Percentiles rank a stretch among this genome's conserved stretches.
These are phyloP conservation scores for Salvia hispanica DNA, from an alignment of 257 asterid genomes.

Conservation along the genomic window DNA sequence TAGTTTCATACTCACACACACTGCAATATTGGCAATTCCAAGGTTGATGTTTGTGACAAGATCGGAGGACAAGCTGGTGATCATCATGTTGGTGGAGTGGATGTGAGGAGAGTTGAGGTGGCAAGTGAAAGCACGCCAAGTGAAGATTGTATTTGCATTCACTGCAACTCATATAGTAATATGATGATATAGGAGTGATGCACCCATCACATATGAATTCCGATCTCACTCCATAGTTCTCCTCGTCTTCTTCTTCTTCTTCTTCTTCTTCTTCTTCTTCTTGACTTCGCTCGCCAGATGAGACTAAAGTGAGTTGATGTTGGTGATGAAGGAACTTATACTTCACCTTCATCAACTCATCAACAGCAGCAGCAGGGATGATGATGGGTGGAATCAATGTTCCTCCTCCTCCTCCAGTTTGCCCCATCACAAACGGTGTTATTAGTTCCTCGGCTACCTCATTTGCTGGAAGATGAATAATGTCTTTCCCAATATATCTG, in stretches of 20 bases:
- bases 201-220: not conserved
- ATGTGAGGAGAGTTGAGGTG: not conserved
- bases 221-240: not conserved
- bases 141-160: not conserved
- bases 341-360: no score
- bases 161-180: not conserved
- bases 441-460: no score
- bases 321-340: no score
- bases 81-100: not conserved
- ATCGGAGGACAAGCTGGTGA: not conserved
- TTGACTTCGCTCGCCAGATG: no score
- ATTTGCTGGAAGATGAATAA: no score
- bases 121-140: not conserved
- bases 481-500: no score
- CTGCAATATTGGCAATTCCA: not conserved
- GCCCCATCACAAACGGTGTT: no score
- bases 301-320: no score
- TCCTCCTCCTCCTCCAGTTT: no score
- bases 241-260: not conserved
- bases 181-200: not conserved
- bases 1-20: not conserved
- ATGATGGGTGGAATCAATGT: no score
- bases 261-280: no score
- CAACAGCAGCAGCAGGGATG: no score
- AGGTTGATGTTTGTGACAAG: not conserved